phyloP scores from a whole-genome alignment of 2,329 filamentous ascomycete species.

The Sporothrix pallida region DNA sequence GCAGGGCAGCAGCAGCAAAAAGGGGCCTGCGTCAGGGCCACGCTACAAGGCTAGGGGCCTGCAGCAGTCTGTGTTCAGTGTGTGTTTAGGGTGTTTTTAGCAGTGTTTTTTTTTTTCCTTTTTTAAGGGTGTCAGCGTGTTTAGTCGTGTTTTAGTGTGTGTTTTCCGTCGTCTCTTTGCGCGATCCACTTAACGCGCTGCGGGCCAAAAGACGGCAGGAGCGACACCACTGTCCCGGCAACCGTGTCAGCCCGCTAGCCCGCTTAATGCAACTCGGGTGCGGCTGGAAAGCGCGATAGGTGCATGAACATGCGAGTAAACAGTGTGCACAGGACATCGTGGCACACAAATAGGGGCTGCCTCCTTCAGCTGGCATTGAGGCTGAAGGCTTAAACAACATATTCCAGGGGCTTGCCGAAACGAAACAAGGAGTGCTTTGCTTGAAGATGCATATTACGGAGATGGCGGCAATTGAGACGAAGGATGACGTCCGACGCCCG shows the following conservation, averaged over 20 bases:
- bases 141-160: constrained; percentile 17
- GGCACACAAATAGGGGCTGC: background rate
- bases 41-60: constrained; percentile 21
- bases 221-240: constrained; percentile 31
- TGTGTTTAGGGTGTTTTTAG: background rate
- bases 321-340: background rate
- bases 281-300: background rate
- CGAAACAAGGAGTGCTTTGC: constrained; percentile 24
- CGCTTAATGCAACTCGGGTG: constrained; percentile 21
- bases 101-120: too few species aligned
- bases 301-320: background rate
- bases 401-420: background rate
- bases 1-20: constrained; percentile 16
- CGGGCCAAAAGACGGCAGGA: constrained; percentile 18
- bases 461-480: constrained; percentile 17
- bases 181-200: constrained; percentile 31
- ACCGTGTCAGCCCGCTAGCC: constrained; percentile 5
- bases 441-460: constrained; percentile 22
- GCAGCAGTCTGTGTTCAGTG: constrained; percentile 13
- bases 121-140: background rate
- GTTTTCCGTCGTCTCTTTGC: background rate
- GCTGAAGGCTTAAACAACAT: background rate
- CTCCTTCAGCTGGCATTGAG: constrained; percentile 5
- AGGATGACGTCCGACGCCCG: constrained; percentile 3
- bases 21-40: constrained; percentile 20